Evolutionary conservation across 768 basidiomycete genomes (phyloP), one percentile per base, ranked within the genome.

Genomic region (Mycena sanguinolenta): DNA sequence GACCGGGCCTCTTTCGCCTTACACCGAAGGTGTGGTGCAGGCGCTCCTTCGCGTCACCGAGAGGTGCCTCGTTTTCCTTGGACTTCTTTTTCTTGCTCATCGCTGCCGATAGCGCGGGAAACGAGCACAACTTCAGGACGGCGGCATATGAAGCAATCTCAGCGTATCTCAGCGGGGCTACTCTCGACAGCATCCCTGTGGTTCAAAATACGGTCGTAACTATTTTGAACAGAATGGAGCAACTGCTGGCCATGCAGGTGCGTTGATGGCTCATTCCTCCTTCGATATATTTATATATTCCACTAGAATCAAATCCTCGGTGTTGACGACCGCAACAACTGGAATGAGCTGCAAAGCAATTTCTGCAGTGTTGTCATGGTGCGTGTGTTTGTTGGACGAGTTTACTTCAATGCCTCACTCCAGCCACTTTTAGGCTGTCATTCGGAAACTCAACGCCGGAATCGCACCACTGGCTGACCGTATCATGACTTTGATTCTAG

Each of bases 291-390:
- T 54, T 23, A 74, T 34, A 49, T 36, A 10, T 50, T 58, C 27
- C 70, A 42, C 17, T 75, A 97, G 90, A 95, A 94, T 79, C 97
- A 99, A 82, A 93, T 99, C 66, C 85, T 99, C 44, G 98, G 98
- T 52, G 86, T 91, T 21, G 98, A 99, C 80, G 98, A 99, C 77
- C 91, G 95, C 71, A 97, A 96, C 82, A 99, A 98, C 84, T 98
- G 97, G 96, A 98, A 98, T 77, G 97, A 99, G 79, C 86, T 99
- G 28, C 97, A 98, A 79, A 92, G 95, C 82, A 98, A 97, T 82
- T 87, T 98, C 75, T 98, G 96, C 79, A 91, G 92, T 73, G 94
- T 98, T 55, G 86, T 95, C 62, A 93, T 95, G 63, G 95, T 95
- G 77, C 78, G 94, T 84, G 25, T 39, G n/a, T n/a, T n/a, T n/a